phyloP scores from a whole-genome alignment of 805 yeast species.

The Yarrowia alimentaria region DNA sequence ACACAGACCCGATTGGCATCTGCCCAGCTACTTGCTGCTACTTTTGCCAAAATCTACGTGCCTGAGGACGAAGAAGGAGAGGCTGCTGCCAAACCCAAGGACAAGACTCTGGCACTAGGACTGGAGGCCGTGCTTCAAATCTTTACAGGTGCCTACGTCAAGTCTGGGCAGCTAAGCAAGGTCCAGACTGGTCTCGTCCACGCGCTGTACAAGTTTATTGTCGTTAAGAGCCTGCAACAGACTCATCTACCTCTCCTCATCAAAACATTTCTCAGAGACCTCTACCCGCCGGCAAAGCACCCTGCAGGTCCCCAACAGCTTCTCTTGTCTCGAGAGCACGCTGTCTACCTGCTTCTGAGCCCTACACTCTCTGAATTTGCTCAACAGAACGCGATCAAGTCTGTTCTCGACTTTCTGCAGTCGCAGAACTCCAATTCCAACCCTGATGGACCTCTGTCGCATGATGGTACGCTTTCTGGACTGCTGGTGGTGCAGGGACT shows the following conservation, averaged over 20 bases:
- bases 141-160: constrained; percentile 5
- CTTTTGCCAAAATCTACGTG: background rate
- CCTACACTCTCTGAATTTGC: constrained; percentile 29
- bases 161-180: constrained; percentile 12
- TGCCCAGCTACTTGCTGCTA: constrained; percentile 35
- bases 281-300: constrained; percentile 5
- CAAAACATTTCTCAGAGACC: constrained; percentile 11
- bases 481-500: constrained; percentile 33
- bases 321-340: constrained; percentile 4
- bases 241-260: background rate
- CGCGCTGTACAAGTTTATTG: constrained; percentile 12
- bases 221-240: constrained; percentile 3
- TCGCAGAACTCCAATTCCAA: constrained; percentile 9
- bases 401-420: constrained; percentile 32
- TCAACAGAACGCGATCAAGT: constrained; percentile 33
- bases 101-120: background rate
- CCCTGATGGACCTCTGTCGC: constrained; percentile 1
- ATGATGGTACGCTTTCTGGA: background rate
- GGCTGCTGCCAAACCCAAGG: background rate
- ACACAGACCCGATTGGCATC: constrained; percentile 36
- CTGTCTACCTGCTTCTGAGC: background rate
- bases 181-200: constrained; percentile 20
- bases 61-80: constrained; percentile 3
- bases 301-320: constrained; percentile 11
- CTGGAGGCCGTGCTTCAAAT: constrained; percentile 9